These are phyloP conservation scores for Botrytis elliptica DNA, from an alignment of 2,329 filamentous ascomycete genomes.

Conservation along the genomic window DNA sequence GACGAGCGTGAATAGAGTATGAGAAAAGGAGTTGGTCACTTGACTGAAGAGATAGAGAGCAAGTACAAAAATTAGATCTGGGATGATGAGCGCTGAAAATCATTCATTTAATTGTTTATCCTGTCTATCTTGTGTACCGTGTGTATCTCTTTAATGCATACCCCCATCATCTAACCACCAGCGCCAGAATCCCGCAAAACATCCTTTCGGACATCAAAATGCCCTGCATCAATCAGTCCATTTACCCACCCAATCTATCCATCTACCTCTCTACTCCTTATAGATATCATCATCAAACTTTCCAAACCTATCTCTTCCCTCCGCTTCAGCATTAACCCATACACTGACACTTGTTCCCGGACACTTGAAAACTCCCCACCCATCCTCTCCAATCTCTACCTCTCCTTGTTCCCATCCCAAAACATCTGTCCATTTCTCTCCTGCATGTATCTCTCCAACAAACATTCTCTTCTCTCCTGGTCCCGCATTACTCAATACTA, in stretches of 20 bases:
- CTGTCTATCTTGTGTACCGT: background rate
- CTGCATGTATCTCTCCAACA: conserved; percentile 56
- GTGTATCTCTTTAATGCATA: background rate
- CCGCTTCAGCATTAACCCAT: conserved; percentile 57
- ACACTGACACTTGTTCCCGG: conserved; percentile 56
- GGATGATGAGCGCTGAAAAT: background rate
- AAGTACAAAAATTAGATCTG: background rate
- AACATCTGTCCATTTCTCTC: conserved; percentile 64
- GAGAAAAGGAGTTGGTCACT: background rate
- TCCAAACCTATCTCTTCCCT: conserved; percentile 48
- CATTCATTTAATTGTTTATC: background rate
- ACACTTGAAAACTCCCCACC: conserved; percentile 58
- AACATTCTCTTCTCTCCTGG: conserved; percentile 57
- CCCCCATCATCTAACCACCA: background rate
- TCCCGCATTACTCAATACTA: conserved; percentile 54
- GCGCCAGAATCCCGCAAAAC: background rate
- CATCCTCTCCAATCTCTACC: conserved; percentile 57
- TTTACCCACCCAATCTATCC: background rate
- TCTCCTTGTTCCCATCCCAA: conserved; percentile 53
- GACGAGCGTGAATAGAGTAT: background rate
- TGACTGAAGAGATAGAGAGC: background rate
- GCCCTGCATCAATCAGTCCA: background rate
- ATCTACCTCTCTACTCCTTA: background rate
- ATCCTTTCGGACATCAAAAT: background rate
- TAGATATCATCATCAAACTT: conserved; percentile 36